phyloP scores from a whole-genome alignment of 148 eudicot genomes.

The Rhododendron ferrugineum region DNA sequence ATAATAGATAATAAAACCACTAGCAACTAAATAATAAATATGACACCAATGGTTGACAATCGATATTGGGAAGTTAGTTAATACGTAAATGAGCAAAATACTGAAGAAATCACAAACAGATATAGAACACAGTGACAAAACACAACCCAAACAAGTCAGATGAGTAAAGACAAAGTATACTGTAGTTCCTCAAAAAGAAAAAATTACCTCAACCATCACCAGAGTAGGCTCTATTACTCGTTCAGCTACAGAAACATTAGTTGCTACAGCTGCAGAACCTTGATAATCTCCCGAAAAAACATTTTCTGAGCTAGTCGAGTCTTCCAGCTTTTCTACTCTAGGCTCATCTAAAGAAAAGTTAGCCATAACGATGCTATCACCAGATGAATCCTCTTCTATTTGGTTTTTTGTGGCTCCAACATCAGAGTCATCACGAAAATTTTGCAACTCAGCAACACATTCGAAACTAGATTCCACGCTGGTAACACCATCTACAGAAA shows the following conservation, averaged over 20 bases:
- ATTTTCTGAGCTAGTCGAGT: constrained; percentile 36
- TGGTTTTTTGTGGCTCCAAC: constrained; percentile 57
- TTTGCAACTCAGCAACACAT: constrained; percentile 39
- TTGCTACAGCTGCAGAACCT: constrained; percentile 46
- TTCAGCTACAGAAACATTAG: constrained; percentile 79
- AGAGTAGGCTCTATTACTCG: constrained; percentile 90
- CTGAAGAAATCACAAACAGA: too few relatives aligned
- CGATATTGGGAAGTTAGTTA: not conserved
- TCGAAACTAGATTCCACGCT: constrained; percentile 56
- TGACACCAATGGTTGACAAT: not conserved
- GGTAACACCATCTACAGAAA: constrained; percentile 40
- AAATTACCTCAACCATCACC: constrained; percentile 78
- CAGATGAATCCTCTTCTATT: constrained; percentile 52
- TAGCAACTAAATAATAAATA: not conserved
- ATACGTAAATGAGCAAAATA: too few relatives aligned
- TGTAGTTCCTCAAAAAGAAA: too few relatives aligned
- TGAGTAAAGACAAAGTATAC: too few relatives aligned
- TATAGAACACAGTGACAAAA: too few relatives aligned
- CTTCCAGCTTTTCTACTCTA: constrained; percentile 43
- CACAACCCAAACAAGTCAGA: too few relatives aligned
- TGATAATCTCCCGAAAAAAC: constrained; percentile 33
- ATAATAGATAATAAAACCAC: not conserved
- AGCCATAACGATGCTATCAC: constrained; percentile 40
- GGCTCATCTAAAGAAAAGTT: constrained; percentile 44
- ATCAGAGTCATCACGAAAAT: constrained; percentile 49